Evolutionary conservation across 139 green algal genomes (phyloP).

Genomic region (Pseudopediastrum boryanum): DNA sequence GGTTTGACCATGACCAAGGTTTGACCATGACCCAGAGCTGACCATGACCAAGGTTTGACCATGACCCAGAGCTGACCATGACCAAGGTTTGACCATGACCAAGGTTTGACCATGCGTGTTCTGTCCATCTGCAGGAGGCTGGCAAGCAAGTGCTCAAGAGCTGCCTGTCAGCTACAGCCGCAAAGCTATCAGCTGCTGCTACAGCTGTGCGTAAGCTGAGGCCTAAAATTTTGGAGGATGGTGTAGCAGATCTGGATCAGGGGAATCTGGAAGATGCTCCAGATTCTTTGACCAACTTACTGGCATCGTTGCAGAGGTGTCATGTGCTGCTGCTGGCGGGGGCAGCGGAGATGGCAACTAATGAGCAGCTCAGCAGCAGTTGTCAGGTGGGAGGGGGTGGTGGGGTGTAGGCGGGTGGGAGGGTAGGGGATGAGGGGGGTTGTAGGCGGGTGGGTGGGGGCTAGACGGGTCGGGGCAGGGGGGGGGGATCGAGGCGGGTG

Average conservation of each 20-base stretch:
- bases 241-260: constrained; percentile 24
- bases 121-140: constrained; percentile 18
- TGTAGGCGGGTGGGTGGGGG: too few relatives aligned
- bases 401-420: too few relatives aligned
- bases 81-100: background rate
- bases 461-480: too few relatives aligned
- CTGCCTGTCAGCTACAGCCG: background rate
- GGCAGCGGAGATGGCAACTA: background rate
- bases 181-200: constrained; percentile 24
- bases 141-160: constrained; percentile 15
- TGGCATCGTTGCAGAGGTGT: background rate
- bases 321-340: constrained; percentile 18
- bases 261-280: background rate
- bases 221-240: constrained; percentile 4
- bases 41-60: background rate
- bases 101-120: background rate
- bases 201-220: constrained; percentile 14
- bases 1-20: background rate
- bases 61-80: background rate
- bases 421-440: too few relatives aligned
- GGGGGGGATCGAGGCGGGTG: too few relatives aligned
- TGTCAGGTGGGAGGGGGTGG: constrained; percentile 26
- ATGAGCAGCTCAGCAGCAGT: constrained; percentile 8
- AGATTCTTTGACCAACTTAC: constrained; percentile 10
- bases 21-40: background rate